Conservation (phyloP, 495 filamentous ascomycete genomes). For the Neurospora hispaniola region DNA sequence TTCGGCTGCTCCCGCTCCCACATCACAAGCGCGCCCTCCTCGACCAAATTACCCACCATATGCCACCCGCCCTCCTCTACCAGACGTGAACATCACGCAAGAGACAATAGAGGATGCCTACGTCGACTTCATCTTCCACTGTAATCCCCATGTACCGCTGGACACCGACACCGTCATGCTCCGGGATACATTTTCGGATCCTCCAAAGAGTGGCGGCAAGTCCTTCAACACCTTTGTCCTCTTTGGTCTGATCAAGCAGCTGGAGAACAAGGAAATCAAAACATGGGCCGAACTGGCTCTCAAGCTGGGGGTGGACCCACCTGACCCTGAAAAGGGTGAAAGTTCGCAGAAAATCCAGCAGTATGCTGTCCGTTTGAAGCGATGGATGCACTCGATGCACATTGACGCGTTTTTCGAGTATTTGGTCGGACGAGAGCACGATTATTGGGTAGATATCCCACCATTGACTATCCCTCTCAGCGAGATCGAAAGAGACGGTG, state of each 20-base stretch:
- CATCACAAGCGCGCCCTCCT: background rate
- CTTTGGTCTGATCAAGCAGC: slow-evolving; percentile 70
- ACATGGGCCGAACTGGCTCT: slow-evolving; percentile 91
- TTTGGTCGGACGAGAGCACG: slow-evolving; percentile 64
- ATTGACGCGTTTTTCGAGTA: slow-evolving; percentile 96
- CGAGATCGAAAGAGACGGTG: slow-evolving; percentile 69
- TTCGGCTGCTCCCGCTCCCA: background rate
- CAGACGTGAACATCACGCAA: slow-evolving; percentile 58
- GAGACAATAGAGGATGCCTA: slow-evolving; percentile 80
- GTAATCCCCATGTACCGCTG: slow-evolving; percentile 65
- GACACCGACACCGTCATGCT: slow-evolving; percentile 66
- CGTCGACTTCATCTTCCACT: slow-evolving; percentile 81
- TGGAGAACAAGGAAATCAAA: slow-evolving; percentile 83
- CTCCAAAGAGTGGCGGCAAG: slow-evolving; percentile 88
- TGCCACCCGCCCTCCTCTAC: slow-evolving; percentile 36
- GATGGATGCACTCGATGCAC: slow-evolving; percentile 98
- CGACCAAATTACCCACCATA: background rate
- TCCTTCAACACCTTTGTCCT: slow-evolving; percentile 76
- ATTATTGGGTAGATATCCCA: slow-evolving; percentile 80
- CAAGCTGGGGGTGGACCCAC: slow-evolving; percentile 82
- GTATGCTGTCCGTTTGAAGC: slow-evolving; percentile 89
- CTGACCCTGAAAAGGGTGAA: slow-evolving; percentile 73
- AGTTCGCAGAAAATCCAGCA: slow-evolving; percentile 97
- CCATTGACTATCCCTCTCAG: slow-evolving; percentile 46
- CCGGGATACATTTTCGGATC: slow-evolving; percentile 67